Base-by-base conservation (phyloP, 768 basidiomycete genomes). In the Chalciporus pseudorubinellus region DNA sequence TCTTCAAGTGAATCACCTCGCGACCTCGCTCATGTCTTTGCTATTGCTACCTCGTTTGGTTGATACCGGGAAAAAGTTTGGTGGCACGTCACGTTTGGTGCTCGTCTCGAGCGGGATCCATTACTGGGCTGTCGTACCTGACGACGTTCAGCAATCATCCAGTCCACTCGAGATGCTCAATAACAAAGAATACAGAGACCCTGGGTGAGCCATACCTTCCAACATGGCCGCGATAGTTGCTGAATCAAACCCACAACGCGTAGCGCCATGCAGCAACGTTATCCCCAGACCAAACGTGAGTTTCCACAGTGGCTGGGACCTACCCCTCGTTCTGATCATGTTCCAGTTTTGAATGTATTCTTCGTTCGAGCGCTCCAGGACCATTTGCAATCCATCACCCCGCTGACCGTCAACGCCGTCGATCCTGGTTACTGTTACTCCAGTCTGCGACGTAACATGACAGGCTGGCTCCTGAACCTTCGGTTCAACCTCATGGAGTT, bases 1-100 rank as follows among this genome's bases (percentile, higher is more conserved):
- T 1, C 49, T 76, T 11, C 72, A 74, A 48, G 64, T 71, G 19
- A 74, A 75, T 46, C 52, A 68, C 36, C 56, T 75, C 7, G 44
- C 61, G 7, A 72, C 72, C 0, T 56, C 66, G 0, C 55, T 74
- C n/a, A 45, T 68, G 6, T 65, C 65, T 0, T 47, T 74, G 7
- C 51, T 70, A 1, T 58, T 76, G 0, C 52, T 76, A 0, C 73
- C 72, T 3, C 46, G 42, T 4, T 51, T 74, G 5, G 29, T 61
- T 3, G 53, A 61, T 19, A 65, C 72, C 0, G 66, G 63, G 1
- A 55, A 47, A 16, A 55, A 59, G 7, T 61, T 64, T 2, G 44
- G 62, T 5, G 58, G 39, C 44, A 57, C 60, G 1, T 58, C 61
- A 2, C 57, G 69, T 7, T 43, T 74, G 31, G 66, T 70, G 22